Evolutionary conservation across 2,329 filamentous ascomycete species (phyloP).

Genomic region (Pseudocercospora fuligena): DNA sequence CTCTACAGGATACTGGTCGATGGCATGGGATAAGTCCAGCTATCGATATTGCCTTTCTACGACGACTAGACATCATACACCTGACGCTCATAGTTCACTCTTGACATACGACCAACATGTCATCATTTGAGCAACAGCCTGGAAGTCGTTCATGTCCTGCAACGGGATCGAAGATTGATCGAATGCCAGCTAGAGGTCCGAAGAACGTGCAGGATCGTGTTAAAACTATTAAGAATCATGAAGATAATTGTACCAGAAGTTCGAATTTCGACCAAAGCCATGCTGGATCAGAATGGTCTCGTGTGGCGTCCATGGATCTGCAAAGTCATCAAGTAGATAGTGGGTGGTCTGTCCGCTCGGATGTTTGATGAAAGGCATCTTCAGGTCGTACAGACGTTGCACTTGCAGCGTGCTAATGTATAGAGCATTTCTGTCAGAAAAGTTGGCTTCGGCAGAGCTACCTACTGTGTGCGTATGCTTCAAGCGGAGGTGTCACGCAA

Average conservation of each 20-base stretch:
- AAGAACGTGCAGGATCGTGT: no score
- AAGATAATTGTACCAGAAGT: slow-evolving; percentile 47
- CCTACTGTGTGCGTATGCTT: background rate
- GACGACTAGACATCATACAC: background rate
- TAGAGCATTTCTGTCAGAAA: no score
- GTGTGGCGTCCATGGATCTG: slow-evolving; percentile 40
- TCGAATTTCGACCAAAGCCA: slow-evolving; percentile 43
- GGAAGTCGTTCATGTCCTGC: no score
- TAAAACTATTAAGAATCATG: no score
- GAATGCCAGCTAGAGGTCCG: no score
- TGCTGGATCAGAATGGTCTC: slow-evolving; percentile 46
- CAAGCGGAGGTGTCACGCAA: background rate
- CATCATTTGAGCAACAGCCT: no score
- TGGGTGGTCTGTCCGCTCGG: slow-evolving; percentile 40
- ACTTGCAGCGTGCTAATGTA: no score
- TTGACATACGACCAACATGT: no score
- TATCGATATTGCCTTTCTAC: background rate
- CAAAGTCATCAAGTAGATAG: slow-evolving; percentile 38
- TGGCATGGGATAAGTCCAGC: background rate
- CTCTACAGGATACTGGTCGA: background rate
- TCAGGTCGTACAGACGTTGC: background rate
- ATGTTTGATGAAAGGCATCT: slow-evolving; percentile 33
- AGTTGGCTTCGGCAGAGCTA: background rate
- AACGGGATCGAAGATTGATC: no score
- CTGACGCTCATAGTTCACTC: no score